Evolutionary conservation across 2,329 filamentous ascomycete genomes (phyloP).

Genomic region (Phaeosphaeriaceae sp.): DNA sequence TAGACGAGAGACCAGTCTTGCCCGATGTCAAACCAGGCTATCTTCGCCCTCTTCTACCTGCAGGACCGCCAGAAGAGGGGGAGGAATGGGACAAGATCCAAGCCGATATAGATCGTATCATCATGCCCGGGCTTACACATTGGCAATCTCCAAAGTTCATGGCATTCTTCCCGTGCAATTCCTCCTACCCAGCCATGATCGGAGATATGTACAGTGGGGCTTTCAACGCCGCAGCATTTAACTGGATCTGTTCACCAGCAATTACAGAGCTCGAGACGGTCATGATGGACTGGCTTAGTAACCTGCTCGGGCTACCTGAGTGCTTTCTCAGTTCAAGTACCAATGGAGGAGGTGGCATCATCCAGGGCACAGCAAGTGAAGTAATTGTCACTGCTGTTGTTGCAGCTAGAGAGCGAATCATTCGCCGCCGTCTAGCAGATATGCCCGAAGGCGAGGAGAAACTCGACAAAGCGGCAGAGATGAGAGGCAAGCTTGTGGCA

Average conservation of each 20-base stretch:
- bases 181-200: conserved; percentile 83
- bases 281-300: conserved; percentile 89
- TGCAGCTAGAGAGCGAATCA: conserved; percentile 73
- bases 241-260: conserved; percentile 93
- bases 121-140: conserved; percentile 91
- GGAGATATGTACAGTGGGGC: conserved; percentile 91
- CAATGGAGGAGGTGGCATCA: conserved; percentile 85
- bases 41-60: conserved; percentile 78
- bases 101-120: conserved; percentile 81
- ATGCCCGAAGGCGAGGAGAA: conserved; percentile 44
- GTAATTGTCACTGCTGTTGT: conserved; percentile 86
- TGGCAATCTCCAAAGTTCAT: conserved; percentile 94
- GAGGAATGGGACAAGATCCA: conserved; percentile 82
- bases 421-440: conserved; percentile 57
- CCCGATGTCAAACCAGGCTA: conserved; percentile 85
- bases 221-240: conserved; percentile 91
- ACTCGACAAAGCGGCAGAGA: conserved; percentile 67
- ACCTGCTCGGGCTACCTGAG: conserved; percentile 74
- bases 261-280: conserved; percentile 94
- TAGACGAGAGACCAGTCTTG: conserved; percentile 74
- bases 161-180: conserved; percentile 89
- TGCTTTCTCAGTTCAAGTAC: conserved; percentile 71
- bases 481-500: conserved; percentile 77
- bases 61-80: conserved; percentile 67
- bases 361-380: conserved; percentile 90